Evolutionary conservation across 2,329 filamentous ascomycete species (phyloP), one percentile per base, ranked within the genome.

Genomic region (Niveomyces coronatus): DNA sequence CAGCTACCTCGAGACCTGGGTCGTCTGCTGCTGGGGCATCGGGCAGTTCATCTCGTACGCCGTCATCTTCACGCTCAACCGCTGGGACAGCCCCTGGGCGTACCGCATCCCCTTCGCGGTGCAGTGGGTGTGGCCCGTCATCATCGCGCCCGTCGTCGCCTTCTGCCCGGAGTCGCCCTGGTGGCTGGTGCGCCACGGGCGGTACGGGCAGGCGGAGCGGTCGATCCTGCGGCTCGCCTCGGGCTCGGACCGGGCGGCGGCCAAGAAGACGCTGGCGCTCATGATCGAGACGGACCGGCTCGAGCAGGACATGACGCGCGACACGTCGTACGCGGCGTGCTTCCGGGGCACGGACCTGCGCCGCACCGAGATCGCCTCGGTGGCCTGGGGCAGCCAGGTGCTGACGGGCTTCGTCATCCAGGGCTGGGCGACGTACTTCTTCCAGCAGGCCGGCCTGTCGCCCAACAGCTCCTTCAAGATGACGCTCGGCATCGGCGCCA

Each of bases 91-190:
- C 2, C 47, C 68, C 18, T 70, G 63, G 62, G 60, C 61, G 0
- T 72, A 66, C 46, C 55, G 61, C 6, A 65, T 63, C 9, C 67
- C 67, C 0, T 71, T 66, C 39, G 66, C 58, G 1, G 37, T 70
- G 0, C 67, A 71, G 42, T 71, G 68, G 68, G 47, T 61, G 4
- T 72, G 64, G 60, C 65, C 67, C 0, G 52, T 61, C 1, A 51
- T 63, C 2, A 50, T 71, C 2, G 43, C 69, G 4, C 46, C 61
- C 0, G 48, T 55, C 2, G 50, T 67, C 2, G 44, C 49, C 9
- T 62, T 69, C 20, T 63, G 65, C 1, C 69, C 68, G 0, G 67
- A 71, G 39, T 65, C 61, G 1, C 68, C 68, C 0, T 56, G 64
- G 60, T 64, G 61, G 49, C 53, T 61, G 1, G 57, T 67, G 9